A percentile compares a stretch with the other conserved stretches of the same genome.
Conservation (phyloP, 176 grass and related monocot species). For the Triticum dicoccoides region DNA sequence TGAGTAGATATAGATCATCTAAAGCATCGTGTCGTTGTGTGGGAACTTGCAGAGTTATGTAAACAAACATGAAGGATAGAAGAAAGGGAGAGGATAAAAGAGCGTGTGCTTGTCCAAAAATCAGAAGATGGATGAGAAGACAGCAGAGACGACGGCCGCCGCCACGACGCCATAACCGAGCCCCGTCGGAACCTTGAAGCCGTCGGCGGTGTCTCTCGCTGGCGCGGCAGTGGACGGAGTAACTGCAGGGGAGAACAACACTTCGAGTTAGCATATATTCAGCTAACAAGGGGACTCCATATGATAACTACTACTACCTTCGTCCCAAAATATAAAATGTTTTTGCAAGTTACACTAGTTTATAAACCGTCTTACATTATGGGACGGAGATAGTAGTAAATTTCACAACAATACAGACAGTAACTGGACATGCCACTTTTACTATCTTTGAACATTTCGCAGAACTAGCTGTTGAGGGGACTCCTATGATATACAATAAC, state of each 20-base stretch:
- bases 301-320: too few relatives aligned
- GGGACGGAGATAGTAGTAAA: too few relatives aligned
- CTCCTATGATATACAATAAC: too few relatives aligned
- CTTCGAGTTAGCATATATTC: background rate
- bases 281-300: background rate
- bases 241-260: slow-evolving; percentile 8
- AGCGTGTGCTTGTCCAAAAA: background rate
- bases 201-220: background rate
- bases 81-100: background rate
- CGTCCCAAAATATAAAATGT: too few relatives aligned
- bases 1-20: background rate
- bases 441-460: too few relatives aligned
- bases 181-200: slow-evolving; percentile 23
- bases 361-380: too few relatives aligned
- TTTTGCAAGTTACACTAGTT: too few relatives aligned
- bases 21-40: background rate
- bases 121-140: slow-evolving; percentile 54
- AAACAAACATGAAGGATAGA: background rate
- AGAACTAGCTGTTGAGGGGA: too few relatives aligned
- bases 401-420: too few relatives aligned
- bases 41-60: background rate
- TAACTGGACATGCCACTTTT: too few relatives aligned
- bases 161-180: slow-evolving; percentile 10
- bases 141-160: slow-evolving; percentile 28
- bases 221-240: background rate